Evolutionary conservation across 345 rosid genomes (phyloP), one percentile per base, ranked within the genome.

Genomic region (Salix brachista): DNA sequence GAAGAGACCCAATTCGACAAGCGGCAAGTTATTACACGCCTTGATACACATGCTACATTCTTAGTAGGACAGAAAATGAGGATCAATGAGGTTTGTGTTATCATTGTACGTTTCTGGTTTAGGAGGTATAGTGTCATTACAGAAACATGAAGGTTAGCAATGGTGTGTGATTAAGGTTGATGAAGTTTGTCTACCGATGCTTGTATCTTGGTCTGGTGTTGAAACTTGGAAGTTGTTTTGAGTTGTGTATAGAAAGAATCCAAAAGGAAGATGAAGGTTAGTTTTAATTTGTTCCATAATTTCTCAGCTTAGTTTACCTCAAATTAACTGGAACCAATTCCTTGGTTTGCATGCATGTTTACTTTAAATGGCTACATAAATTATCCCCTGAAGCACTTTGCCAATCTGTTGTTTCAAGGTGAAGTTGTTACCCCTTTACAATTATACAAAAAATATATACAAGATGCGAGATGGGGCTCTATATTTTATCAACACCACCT

Each of bases 1-100:
- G 73, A 58, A 67, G 36, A 52, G 7, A 71, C 75, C 84, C 71
- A 73, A 12, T 66, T 79, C 75, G 83, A 77, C 85, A 81, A 50
- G 83, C 83, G 89, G 48, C 84, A 16, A 18, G 48, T 25, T 6
- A 5, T 2, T 46, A 71, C 26, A 34, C n/a, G 73, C 64, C 69
- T 69, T 69, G 5, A 25, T 75, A 79, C 78, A 87, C 78, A 21
- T 77, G 81, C 79, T 64, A 0, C 10, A 26, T 26, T 69, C 0
- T 12, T 5, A 32, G n/a, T 13, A 54, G 8, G 86, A 80, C 86
- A 84, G 39, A 60, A 14, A 25, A 69, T 32, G 34, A 30, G 16
- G 39, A 69, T 64, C 78, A 14, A 3, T 1, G 69, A 18, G 25
- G 28, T 42, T 12, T 65, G 73, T 71, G 58, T 11, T 75, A 73